These are phyloP conservation scores for Pichia sp. DNA, from an alignment of 1,139 yeast genomes.

Conservation along the genomic window DNA sequence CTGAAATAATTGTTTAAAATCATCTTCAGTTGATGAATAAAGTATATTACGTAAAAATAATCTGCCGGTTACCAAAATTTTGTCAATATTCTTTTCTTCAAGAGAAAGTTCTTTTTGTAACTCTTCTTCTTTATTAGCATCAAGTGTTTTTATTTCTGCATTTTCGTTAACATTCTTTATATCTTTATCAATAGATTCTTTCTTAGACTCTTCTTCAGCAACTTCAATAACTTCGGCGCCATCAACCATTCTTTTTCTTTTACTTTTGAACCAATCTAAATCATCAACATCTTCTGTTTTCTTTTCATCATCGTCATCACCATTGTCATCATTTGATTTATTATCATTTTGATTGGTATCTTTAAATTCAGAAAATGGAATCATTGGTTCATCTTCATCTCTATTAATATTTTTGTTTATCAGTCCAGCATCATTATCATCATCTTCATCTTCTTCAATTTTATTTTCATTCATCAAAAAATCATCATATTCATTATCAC, in stretches of 20 bases:
- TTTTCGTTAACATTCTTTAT: slow-evolving; percentile 16
- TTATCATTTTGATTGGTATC: slow-evolving; percentile 56
- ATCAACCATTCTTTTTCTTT: slow-evolving; percentile 62
- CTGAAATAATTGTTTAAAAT: slow-evolving; percentile 55
- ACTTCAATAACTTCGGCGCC: slow-evolving; percentile 13
- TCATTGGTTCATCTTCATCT: slow-evolving; percentile 39
- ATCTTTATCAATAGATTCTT: slow-evolving; percentile 13
- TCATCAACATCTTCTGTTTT: slow-evolving; percentile 48
- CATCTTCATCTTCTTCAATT: slow-evolving; percentile 46
- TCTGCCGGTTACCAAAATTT: slow-evolving; percentile 69
- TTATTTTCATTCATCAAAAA: slow-evolving; percentile 36
- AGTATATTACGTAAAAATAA: slow-evolving; percentile 82
- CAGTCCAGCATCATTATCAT: slow-evolving; percentile 12
- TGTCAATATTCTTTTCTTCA: slow-evolving; percentile 42
- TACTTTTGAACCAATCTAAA: slow-evolving; percentile 80
- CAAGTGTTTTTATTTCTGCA: slow-evolving; percentile 11
- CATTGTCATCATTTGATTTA: neutral
- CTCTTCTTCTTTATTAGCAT: slow-evolving; percentile 6
- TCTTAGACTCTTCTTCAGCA: slow-evolving; percentile 14
- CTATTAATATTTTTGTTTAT: slow-evolving; percentile 33
- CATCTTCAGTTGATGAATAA: slow-evolving; percentile 76
- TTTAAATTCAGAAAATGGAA: slow-evolving; percentile 27
- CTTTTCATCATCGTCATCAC: slow-evolving; percentile 18
- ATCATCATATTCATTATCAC: slow-evolving; percentile 66
- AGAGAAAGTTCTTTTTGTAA: slow-evolving; percentile 30